These are phyloP conservation scores for Chamaenerion angustifolium DNA, from an alignment of 345 rosid genomes.

Conservation along the genomic window DNA sequence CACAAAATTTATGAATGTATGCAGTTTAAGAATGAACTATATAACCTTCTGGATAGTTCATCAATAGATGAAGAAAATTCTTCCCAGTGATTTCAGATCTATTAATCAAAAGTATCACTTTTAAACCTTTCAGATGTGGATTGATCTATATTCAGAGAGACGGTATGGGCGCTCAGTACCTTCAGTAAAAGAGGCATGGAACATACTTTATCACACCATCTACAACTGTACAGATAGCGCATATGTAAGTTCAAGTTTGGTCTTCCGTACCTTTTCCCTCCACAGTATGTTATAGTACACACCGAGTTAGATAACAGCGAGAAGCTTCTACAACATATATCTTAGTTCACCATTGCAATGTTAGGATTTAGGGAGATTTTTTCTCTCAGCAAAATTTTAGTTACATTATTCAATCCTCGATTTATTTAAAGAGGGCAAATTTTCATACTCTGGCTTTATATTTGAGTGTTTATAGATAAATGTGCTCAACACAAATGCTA, in stretches of 20 bases:
- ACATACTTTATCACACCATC: slow-evolving; percentile 39
- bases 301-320: no score
- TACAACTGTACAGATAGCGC: slow-evolving; percentile 64
- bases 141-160: slow-evolving; percentile 33
- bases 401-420: no score
- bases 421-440: neutral
- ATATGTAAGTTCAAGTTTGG: slow-evolving; percentile 25
- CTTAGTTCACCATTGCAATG: no score
- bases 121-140: slow-evolving; percentile 34
- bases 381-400: no score
- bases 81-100: neutral
- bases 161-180: slow-evolving; percentile 42
- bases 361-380: no score
- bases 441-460: neutral
- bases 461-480: no score
- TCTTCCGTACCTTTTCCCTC: neutral
- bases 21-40: no score
- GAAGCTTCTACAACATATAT: no score
- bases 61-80: no score
- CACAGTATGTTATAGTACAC: neutral
- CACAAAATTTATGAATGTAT: no score
- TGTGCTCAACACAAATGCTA: neutral
- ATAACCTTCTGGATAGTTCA: no score
- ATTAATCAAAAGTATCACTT: no score
- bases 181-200: slow-evolving; percentile 39